These are phyloP conservation scores for Mortierella polycephala DNA, from an alignment of 371 early-diverging fungal genomes.

Conservation along the genomic window DNA sequence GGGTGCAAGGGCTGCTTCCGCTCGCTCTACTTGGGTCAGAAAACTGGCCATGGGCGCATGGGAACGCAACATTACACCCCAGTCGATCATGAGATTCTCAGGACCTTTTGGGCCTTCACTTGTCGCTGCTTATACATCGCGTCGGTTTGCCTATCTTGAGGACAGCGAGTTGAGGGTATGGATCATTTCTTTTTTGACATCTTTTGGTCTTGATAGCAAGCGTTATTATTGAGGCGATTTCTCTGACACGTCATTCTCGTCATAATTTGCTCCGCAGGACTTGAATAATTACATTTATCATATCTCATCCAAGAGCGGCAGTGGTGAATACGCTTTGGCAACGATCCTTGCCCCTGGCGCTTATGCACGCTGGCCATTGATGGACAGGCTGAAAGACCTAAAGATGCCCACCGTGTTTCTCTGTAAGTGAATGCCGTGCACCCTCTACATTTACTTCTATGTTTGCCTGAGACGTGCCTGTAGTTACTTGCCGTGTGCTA, in stretches of 20 bases:
- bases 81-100: conserved; percentile 78
- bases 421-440: conserved; percentile 54
- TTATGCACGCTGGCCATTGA: conserved; percentile 84
- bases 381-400: conserved; percentile 70
- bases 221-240: conserved; percentile 17
- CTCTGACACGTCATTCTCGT: conserved; percentile 8
- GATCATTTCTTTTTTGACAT: conserved; percentile 54
- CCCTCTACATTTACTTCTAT: background rate
- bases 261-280: conserved; percentile 11
- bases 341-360: conserved; percentile 83
- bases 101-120: conserved; percentile 86
- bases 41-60: conserved; percentile 66
- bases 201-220: conserved; percentile 34
- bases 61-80: conserved; percentile 83
- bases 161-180: conserved; percentile 62
- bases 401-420: conserved; percentile 84
- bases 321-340: conserved; percentile 84
- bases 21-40: conserved; percentile 59
- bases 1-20: conserved; percentile 20
- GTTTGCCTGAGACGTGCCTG: background rate
- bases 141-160: conserved; percentile 74
- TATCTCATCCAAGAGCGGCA: conserved; percentile 79
- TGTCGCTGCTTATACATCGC: conserved; percentile 73
- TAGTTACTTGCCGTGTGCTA: background rate
- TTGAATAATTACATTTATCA: conserved; percentile 71